These are phyloP conservation scores for Globisporangium middletonii DNA, from an alignment of 352 stramenopile species.

Conservation along the genomic window DNA sequence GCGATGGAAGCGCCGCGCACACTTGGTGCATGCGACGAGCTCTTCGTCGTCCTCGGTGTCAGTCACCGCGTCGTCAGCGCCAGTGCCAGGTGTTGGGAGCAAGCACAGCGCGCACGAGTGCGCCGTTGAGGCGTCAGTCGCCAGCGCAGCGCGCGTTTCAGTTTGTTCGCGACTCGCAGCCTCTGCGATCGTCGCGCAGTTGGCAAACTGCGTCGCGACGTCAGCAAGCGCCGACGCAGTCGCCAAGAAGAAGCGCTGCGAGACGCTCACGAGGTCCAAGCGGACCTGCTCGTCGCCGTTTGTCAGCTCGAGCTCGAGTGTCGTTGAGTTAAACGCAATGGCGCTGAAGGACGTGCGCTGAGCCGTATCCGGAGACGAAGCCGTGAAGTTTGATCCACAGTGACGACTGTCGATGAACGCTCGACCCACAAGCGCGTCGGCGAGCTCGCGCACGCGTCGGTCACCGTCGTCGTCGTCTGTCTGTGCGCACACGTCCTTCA, in stretches of 20 bases:
- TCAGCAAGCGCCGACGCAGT: constrained; percentile 6
- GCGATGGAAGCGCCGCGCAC: constrained; percentile 41
- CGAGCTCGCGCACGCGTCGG: constrained; percentile 5
- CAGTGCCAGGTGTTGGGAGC: constrained; percentile 6
- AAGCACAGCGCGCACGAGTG: constrained; percentile 18
- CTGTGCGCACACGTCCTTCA: constrained; percentile 16
- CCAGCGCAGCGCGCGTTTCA: constrained; percentile 9
- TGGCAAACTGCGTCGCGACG: constrained; percentile 8
- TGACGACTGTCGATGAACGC: constrained; percentile 4
- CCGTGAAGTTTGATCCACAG: neutral
- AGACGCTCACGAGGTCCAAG: neutral
- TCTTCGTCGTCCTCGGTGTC: constrained; percentile 16
- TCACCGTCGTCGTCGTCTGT: neutral
- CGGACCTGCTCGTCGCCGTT: neutral
- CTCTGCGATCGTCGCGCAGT: neutral
- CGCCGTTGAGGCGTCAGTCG: no score
- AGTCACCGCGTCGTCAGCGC: neutral
- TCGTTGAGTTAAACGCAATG: constrained; percentile 1
- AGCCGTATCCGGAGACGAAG: neutral
- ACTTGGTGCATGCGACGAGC: constrained; percentile 55
- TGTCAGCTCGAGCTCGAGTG: constrained; percentile 4
- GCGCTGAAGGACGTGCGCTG: neutral
- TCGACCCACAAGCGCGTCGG: constrained; percentile 7
- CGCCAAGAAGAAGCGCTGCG: constrained; percentile 8
- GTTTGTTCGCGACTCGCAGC: constrained; percentile 4